Evolutionary conservation across 306 rosid species (phyloP).

Genomic region (Neltuma alba): DNA sequence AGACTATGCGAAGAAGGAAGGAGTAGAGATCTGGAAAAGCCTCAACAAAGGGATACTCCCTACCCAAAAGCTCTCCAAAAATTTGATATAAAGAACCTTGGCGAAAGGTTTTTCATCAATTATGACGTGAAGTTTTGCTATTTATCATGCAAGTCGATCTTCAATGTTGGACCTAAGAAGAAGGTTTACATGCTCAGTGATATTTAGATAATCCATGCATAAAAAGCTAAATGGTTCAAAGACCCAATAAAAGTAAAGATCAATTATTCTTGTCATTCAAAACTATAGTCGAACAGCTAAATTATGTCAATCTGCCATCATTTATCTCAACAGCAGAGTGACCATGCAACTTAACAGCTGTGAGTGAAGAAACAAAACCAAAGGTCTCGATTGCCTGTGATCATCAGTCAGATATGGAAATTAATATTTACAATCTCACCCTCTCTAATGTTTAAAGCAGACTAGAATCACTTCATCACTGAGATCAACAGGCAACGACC

Average conservation of each 20-base stretch:
- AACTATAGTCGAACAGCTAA: not conserved
- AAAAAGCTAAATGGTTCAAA: not conserved
- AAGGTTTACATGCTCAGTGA: not conserved
- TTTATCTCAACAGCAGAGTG: not conserved
- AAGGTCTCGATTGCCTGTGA: not conserved
- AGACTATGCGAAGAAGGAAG: not conserved
- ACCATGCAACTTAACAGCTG: not conserved
- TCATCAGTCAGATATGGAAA: not conserved
- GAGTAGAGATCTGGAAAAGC: not conserved
- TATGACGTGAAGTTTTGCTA: not conserved
- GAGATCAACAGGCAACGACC: no score
- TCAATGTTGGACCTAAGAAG: not conserved
- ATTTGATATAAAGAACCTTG: not conserved
- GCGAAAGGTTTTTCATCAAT: not conserved
- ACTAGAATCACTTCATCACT: not conserved
- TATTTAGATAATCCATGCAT: not conserved
- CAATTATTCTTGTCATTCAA: not conserved
- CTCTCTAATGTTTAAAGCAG: not conserved
- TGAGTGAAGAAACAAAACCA: not conserved
- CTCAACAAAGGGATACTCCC: not conserved
- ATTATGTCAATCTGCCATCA: not conserved
- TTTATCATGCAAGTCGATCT: not conserved
- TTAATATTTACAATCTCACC: not conserved
- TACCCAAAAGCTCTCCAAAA: not conserved
- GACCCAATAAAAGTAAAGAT: not conserved